These are phyloP conservation scores for Globisporangium sylvaticum DNA, from an alignment of 352 stramenopile genomes.

Conservation along the genomic window DNA sequence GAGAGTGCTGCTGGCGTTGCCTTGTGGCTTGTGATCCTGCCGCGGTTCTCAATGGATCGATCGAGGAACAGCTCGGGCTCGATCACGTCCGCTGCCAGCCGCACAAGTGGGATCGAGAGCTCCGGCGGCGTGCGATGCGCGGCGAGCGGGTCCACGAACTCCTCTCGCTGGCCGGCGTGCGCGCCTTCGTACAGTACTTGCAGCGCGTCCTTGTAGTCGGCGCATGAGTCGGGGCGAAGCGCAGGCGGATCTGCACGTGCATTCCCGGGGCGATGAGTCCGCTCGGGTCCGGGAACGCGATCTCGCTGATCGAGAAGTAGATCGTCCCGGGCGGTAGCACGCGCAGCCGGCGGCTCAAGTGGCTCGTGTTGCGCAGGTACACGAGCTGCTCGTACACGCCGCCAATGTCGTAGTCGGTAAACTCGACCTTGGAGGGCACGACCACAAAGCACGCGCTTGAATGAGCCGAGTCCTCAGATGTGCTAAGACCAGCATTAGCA, in stretches of 20 bases:
- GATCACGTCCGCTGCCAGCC: conserved; percentile 58
- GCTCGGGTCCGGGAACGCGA: conserved; percentile 50
- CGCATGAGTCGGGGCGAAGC: conserved; percentile 73
- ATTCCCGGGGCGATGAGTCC: conserved; percentile 69
- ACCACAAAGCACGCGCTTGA: conserved; percentile 35
- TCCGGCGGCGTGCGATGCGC: conserved; percentile 52
- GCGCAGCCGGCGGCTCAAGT: conserved; percentile 48
- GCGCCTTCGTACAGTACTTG: conserved; percentile 49
- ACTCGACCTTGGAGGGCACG: conserved; percentile 49
- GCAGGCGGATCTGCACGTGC: conserved; percentile 51
- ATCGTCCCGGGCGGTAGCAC: conserved; percentile 60
- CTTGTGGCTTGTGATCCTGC: too few relatives aligned
- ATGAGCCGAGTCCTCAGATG: background rate
- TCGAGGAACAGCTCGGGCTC: conserved; percentile 64
- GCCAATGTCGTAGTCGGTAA: conserved; percentile 66
- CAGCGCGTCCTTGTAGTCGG: conserved; percentile 68
- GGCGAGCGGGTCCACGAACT: conserved; percentile 41
- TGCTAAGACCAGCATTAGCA: background rate
- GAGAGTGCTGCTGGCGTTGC: background rate
- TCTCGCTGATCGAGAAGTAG: conserved; percentile 55
- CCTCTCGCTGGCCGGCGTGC: conserved; percentile 6
- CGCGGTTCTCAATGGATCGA: conserved; percentile 17
- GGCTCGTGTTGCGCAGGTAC: conserved; percentile 56
- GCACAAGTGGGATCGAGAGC: conserved; percentile 57
- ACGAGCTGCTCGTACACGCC: conserved; percentile 77